Base-by-base conservation (phyloP, 2,329 filamentous ascomycete species). In the Byssochlamys sp. region DNA sequence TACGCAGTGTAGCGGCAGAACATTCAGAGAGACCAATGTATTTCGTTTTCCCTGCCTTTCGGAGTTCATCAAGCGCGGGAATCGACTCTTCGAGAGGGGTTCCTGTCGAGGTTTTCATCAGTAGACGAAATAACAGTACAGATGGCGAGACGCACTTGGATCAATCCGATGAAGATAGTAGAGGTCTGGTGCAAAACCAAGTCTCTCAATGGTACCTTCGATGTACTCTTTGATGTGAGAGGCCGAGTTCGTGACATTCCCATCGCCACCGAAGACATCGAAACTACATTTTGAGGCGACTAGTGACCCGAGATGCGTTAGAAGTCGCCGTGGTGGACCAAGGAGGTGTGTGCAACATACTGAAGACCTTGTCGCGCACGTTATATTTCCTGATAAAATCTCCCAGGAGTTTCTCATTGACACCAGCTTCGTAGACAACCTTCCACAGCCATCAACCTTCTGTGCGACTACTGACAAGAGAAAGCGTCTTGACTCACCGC, bases 381-480 rank as follows among this genome's bases (percentile, higher is more conserved):
- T 80, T 77, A 65, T 80, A 77, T 62, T 80, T 80, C 26, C 73
- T 65, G 59, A 80, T 79, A 59, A 80, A 80, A 29, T 79, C 76
- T 2, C 78, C 78, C 0, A 80, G 65, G 0, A 80, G 71, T 64
- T 77, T 79, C 56, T 80, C 78, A 53, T 81, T 80, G 10, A 78
- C 71, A 35, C 78, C 78, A 1, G 73, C 71, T 63, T 70, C 63
- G 58, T 80, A 80, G 3, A 74, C 70, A 25, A 80, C 76, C 76
- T 78, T 14, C 1, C 3, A 3, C 3, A 31, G n/a, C 60, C 19
- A 52, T 50, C 4, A 2, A 1, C 26, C 3, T 19, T 35, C 33
- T 4, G 33, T 19, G 19, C 19, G 19, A 19, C 19, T 19, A 4
- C 9, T 35, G 10, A 19, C 19, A 19, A 19, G 19, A 19, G 19